Base-by-base conservation (phyloP, 208 protist genomes). In the Lotmaria passim region DNA sequence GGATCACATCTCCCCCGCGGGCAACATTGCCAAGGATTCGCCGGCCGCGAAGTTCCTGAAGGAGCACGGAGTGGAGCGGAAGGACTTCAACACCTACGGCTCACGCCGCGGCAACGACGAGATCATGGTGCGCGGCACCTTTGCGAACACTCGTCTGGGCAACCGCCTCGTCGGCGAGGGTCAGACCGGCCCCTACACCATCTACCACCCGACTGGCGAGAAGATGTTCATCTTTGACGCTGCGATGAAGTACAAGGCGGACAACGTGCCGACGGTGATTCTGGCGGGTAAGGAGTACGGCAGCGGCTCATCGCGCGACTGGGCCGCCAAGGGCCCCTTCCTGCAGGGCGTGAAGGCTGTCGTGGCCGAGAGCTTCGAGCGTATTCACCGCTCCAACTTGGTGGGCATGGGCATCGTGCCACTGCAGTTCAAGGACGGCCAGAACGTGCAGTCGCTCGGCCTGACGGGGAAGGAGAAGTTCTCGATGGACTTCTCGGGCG, bases 51-150 rank as follows among this genome's bases (percentile, higher is more conserved):
- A 94, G 75, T 98, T 89, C 74, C 73, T 98, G 1, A 70, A 71
- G 62, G 69, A 77, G 38, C 68, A 65, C 36, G 90, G 94, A 24
- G 93, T 99, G 24, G 86, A 90, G 55, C 88, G 88, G 31, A 92
- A 85, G 50, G 96, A 99, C 64, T 99, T 98, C 86, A 98, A 99
- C 78, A 97, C 93, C 39, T 99, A 98, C 75, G 98, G 98, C 57
- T 69, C 96, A 36, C 86, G 98, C 53, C 93, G 98, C 74, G 98
- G 96, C 57, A 98, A 98, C 75, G 96, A 99, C 60, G 85, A 98
- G 78, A 83, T 98, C 34, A 98, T 99, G 97, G 93, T 93, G 61
- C 90, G 97, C 65, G 98, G 97, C 62, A 98, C 97, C 50, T 99
- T 98, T 83, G 96, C 95, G 51, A 98, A 98, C 82, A 97, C 96